These are phyloP conservation scores for Dictyostelium intermedium DNA, from an alignment of 78 protist species.

Conservation along the genomic window DNA sequence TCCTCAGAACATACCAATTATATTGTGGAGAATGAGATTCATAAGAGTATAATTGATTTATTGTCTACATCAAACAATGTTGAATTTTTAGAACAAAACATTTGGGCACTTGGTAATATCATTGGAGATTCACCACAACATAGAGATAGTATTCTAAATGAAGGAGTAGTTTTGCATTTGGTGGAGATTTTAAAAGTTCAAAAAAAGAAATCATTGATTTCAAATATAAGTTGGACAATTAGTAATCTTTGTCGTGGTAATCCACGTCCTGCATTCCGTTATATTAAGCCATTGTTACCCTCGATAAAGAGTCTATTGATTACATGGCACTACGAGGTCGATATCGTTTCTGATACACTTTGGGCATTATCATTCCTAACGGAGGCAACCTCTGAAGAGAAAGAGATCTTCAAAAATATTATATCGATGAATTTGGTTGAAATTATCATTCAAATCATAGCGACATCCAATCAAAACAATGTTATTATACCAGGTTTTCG, in stretches of 20 bases:
- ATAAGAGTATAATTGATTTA: not conserved
- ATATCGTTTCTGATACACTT: not conserved
- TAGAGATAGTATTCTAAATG: not conserved
- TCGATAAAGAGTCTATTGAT: not conserved
- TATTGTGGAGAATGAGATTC: not conserved
- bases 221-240: slow-evolving; percentile 9
- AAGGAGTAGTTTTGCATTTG: not conserved
- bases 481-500: not conserved
- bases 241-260: not conserved
- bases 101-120: slow-evolving; percentile 11
- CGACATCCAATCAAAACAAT: not conserved
- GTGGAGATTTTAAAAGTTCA: not conserved
- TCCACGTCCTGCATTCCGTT: not conserved
- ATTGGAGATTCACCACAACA: not conserved
- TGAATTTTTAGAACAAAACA: not conserved
- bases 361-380: slow-evolving; percentile 7
- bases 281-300: not conserved
- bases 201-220: not conserved
- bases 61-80: not conserved
- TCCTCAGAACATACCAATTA: not conserved
- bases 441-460: not conserved
- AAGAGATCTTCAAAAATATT: not conserved
- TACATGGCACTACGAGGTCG: not conserved
- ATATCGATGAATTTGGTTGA: not conserved
- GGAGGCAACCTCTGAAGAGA: not conserved